A percentile compares a stretch with the other conserved stretches of the same genome.
Evolutionary conservation across 148 eudicot genomes (phyloP).

Genomic region (Rhododendron ovatum): DNA sequence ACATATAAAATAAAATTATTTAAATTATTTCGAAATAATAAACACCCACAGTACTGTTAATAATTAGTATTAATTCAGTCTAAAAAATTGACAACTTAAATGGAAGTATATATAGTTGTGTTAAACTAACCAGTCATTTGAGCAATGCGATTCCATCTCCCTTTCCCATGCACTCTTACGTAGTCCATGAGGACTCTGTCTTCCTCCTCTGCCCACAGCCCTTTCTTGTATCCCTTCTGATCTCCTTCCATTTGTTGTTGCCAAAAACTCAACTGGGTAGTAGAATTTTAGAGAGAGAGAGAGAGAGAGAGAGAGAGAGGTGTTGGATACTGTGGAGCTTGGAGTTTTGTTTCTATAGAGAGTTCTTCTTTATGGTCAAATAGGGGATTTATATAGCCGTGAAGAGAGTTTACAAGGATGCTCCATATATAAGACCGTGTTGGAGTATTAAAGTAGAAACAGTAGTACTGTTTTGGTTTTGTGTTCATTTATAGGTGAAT

Average conservation of each 20-base stretch:
- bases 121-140: constrained; percentile 12
- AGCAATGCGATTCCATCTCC: constrained; percentile 25
- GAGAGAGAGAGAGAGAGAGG: neutral
- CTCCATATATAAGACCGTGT: no score
- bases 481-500: no score
- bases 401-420: neutral
- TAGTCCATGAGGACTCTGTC: constrained; percentile 22
- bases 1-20: neutral
- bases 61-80: neutral
- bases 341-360: neutral
- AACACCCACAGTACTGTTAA: neutral
- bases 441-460: no score
- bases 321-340: neutral
- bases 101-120: no score
- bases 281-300: neutral
- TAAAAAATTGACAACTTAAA: neutral
- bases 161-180: constrained; percentile 18
- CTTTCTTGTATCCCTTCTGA: constrained; percentile 19
- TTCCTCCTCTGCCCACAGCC: constrained; percentile 27
- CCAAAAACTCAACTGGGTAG: neutral
- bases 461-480: no score
- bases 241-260: constrained; percentile 3
- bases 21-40: neutral
- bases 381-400: neutral
- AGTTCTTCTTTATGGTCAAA: neutral